These are phyloP conservation scores for Stemphylium lycopersici DNA, from an alignment of 2,329 filamentous ascomycete species.

Conservation along the genomic window DNA sequence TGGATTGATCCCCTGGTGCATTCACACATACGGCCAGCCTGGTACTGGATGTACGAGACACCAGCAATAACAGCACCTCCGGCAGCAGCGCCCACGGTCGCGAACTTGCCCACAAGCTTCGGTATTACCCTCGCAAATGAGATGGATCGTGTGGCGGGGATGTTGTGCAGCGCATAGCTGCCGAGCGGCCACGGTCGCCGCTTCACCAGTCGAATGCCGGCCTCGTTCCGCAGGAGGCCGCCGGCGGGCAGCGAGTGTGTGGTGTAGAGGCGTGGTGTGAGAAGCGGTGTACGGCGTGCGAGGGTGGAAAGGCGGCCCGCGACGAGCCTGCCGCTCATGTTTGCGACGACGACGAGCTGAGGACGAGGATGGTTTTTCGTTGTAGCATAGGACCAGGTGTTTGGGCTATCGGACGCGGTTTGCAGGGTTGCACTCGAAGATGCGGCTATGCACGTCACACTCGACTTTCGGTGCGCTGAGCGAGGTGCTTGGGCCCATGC, in stretches of 20 bases:
- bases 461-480: conserved; percentile 16
- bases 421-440: conserved; percentile 9
- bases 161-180: conserved; percentile 81
- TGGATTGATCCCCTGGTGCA: not conserved
- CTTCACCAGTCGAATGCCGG: conserved; percentile 43
- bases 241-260: conserved; percentile 43
- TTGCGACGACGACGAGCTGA: conserved; percentile 24
- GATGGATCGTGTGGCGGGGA: conserved; percentile 66
- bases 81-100: conserved; percentile 86
- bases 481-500: conserved; percentile 6
- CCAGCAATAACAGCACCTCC: conserved; percentile 86
- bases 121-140: conserved; percentile 76
- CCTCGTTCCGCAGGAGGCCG: conserved; percentile 47
- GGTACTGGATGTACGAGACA: conserved; percentile 92
- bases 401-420: not conserved
- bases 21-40: conserved; percentile 75
- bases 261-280: conserved; percentile 60
- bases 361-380: conserved; percentile 9
- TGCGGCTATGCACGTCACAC: conserved; percentile 25
- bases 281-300: conserved; percentile 67
- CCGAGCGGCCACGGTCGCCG: conserved; percentile 77
- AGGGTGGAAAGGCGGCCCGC: conserved; percentile 73
- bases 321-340: conserved; percentile 76
- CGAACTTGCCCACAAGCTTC: conserved; percentile 87
- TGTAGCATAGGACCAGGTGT: conserved; percentile 25